phyloP scores from a whole-genome alignment of 2,329 filamentous ascomycete species.

The Ceratocystis eucalypticola region DNA sequence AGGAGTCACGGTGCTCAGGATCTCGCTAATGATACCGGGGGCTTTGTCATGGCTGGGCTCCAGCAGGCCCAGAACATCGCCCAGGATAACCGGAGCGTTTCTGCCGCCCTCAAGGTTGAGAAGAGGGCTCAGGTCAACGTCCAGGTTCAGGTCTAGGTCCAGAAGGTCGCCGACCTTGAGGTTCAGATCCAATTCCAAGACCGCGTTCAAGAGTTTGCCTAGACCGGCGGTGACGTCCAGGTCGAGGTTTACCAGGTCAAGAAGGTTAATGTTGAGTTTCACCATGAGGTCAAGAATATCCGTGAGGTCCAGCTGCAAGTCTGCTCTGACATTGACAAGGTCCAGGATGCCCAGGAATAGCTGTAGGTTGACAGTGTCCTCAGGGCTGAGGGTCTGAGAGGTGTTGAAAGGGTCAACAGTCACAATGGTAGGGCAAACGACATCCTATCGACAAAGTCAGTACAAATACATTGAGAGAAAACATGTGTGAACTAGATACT shows the following conservation, averaged over 20 bases:
- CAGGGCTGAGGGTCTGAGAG: conserved; percentile 4
- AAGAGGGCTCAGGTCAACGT: conserved; percentile 8
- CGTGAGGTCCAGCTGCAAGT: conserved; percentile 13
- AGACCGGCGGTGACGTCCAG: conserved; percentile 10
- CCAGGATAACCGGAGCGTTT: conserved; percentile 10
- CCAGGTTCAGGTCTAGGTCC: conserved; percentile 12
- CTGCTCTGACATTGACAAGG: conserved; percentile 7
- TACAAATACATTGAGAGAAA: too few relatives aligned
- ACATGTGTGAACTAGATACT: conserved; percentile 4
- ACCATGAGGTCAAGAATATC: conserved; percentile 13
- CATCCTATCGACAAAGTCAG: not conserved
- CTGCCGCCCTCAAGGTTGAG: not conserved
- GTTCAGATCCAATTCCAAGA: conserved; percentile 13
- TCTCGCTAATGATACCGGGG: not conserved
- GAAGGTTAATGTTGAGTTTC: conserved; percentile 14
- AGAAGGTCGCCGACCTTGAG: conserved; percentile 12
- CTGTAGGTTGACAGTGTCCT: conserved; percentile 13
- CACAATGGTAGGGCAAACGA: conserved; percentile 12
- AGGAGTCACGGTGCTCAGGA: conserved; percentile 10
- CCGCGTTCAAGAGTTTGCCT: conserved; percentile 11
- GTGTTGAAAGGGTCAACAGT: conserved; percentile 14
- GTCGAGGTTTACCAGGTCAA: conserved; percentile 17
- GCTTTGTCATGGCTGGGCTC: conserved; percentile 10
- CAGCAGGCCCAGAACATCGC: conserved; percentile 12
- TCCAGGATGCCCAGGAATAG: conserved; percentile 14